A percentile compares a stretch with the other conserved stretches of the same genome.
Evolutionary conservation across 2,329 filamentous ascomycete genomes (phyloP).

Genomic region (Nannizzia gypsea): DNA sequence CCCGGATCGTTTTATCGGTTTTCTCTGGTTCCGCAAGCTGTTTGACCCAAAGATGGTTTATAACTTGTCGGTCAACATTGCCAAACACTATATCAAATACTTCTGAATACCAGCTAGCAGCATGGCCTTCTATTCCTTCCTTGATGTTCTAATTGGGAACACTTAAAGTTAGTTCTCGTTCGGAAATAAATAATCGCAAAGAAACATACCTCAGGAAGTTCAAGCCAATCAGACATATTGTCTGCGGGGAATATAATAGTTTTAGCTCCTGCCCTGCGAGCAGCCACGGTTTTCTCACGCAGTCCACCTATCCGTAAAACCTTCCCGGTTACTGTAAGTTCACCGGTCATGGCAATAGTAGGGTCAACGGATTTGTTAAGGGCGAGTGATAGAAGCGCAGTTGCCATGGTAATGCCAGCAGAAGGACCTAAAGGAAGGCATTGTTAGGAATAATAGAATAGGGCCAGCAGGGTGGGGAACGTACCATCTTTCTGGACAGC

Average conservation of each 20-base stretch:
- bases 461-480: conserved; percentile 13
- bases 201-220: conserved; percentile 76
- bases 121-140: conserved; percentile 80
- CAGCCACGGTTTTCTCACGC: conserved; percentile 93
- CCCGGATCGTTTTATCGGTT: background rate
- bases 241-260: conserved; percentile 91
- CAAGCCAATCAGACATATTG: conserved; percentile 93
- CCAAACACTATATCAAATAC: conserved; percentile 89
- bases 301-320: conserved; percentile 88
- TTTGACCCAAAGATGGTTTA: conserved; percentile 61
- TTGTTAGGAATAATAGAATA: conserved; percentile 1
- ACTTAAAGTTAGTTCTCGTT: background rate
- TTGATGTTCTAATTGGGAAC: conserved; percentile 75
- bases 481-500: conserved; percentile 82
- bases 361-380: conserved; percentile 67
- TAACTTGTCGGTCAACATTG: conserved; percentile 58
- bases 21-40: conserved; percentile 41
- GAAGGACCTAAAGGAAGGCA: conserved; percentile 46
- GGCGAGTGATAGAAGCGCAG: conserved; percentile 73
- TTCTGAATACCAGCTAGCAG: conserved; percentile 86
- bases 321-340: conserved; percentile 93
- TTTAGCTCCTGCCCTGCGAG: conserved; percentile 79
- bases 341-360: conserved; percentile 93
- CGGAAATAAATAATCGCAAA: conserved; percentile 3
- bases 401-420: conserved; percentile 98